Evolutionary conservation across 805 yeast genomes (phyloP).

Genomic region (Candida dendrica): DNA sequence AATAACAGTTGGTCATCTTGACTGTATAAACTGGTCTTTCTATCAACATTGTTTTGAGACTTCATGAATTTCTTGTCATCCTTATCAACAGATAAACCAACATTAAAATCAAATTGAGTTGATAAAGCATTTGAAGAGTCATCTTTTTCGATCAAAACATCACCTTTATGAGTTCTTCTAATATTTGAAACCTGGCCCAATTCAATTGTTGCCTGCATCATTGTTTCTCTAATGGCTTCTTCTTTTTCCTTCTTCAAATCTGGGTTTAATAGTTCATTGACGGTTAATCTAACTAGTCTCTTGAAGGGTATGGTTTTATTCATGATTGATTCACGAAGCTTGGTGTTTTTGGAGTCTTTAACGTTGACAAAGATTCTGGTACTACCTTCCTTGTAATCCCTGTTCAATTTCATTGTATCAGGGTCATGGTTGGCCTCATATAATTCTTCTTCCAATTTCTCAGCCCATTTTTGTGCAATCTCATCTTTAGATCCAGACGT

Average conservation of each 20-base stretch:
- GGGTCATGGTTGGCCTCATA: conserved; percentile 28
- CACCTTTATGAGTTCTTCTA: conserved; percentile 83
- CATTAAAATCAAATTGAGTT: conserved; percentile 21
- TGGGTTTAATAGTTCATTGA: conserved; percentile 73
- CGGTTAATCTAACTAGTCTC: conserved; percentile 55
- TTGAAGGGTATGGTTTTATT: conserved; percentile 45
- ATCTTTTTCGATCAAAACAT: conserved; percentile 62
- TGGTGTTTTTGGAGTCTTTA: conserved; percentile 48
- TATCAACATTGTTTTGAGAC: conserved; percentile 10
- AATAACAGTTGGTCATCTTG: neutral
- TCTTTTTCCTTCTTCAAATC: conserved; percentile 66
- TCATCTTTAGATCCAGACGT: conserved; percentile 14
- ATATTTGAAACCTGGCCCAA: conserved; percentile 54
- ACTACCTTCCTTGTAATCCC: conserved; percentile 54
- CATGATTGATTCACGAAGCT: conserved; percentile 52
- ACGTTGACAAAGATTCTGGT: conserved; percentile 59
- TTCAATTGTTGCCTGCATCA: conserved; percentile 61
- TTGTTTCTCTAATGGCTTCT: conserved; percentile 60
- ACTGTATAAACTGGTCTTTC: conserved; percentile 7
- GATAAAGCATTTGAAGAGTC: conserved; percentile 21
- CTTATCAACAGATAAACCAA: conserved; percentile 18
- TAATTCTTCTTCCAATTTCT: conserved; percentile 44
- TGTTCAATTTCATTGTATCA: conserved; percentile 14
- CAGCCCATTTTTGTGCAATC: conserved; percentile 39
- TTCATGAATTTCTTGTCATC: conserved; percentile 16